These are phyloP conservation scores for Colletotrichum truncatum DNA, from an alignment of 2,329 filamentous ascomycete species.

Conservation along the genomic window DNA sequence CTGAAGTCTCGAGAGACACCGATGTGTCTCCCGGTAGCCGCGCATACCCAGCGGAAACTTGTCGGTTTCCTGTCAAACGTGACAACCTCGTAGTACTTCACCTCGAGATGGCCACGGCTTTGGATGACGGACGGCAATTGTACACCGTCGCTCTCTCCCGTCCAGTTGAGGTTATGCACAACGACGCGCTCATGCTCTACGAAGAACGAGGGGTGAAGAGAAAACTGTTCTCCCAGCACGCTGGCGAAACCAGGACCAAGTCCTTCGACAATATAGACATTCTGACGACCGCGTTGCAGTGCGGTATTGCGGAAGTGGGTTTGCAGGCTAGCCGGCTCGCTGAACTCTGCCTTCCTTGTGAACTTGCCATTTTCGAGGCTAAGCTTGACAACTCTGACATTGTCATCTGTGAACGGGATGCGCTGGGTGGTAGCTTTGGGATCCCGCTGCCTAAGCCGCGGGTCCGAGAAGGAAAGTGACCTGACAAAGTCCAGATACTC, in stretches of 20 bases:
- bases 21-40: constrained; percentile 35
- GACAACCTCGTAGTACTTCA: constrained; percentile 36
- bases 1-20: constrained; percentile 31
- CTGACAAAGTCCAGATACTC: constrained; percentile 28
- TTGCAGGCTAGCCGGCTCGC: background rate
- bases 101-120: constrained; percentile 25
- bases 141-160: constrained; percentile 35
- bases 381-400: constrained; percentile 31
- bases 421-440: constrained; percentile 33
- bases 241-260: constrained; percentile 33
- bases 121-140: constrained; percentile 33
- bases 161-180: constrained; percentile 32
- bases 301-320: constrained; percentile 6
- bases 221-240: constrained; percentile 33
- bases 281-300: constrained; percentile 1
- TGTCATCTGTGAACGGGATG: constrained; percentile 29
- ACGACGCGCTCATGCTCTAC: constrained; percentile 37
- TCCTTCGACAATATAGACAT: constrained; percentile 35
- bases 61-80: constrained; percentile 30
- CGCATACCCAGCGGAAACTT: constrained; percentile 35
- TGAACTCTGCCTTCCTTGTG: constrained; percentile 20
- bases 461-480: constrained; percentile 30
- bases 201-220: constrained; percentile 35
- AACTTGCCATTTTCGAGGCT: constrained; percentile 23
- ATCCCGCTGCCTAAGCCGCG: constrained; percentile 32